Evolutionary conservation across 768 basidiomycete species (phyloP).

Genomic region (Calocera cornea): DNA sequence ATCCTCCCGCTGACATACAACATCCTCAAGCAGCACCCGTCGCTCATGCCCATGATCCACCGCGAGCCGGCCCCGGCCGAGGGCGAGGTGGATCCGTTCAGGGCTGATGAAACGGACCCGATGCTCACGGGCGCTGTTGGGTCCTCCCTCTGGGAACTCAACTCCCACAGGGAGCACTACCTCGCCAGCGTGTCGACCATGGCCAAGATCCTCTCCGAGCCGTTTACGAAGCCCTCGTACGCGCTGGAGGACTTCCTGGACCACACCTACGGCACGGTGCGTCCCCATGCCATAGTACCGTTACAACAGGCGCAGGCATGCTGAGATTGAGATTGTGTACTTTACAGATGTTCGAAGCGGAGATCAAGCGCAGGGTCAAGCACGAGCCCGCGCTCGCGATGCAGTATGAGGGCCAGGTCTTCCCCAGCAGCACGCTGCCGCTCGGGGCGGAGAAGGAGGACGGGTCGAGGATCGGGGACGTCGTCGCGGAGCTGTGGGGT

Average conservation of each 20-base stretch:
- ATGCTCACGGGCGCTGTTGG: constrained; percentile 63
- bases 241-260: constrained; percentile 92
- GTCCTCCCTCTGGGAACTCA: constrained; percentile 87
- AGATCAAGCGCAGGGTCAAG: constrained; percentile 63
- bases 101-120: constrained; percentile 53
- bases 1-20: constrained; percentile 91
- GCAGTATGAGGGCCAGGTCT: constrained; percentile 16
- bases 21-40: constrained; percentile 79
- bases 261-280: constrained; percentile 74
- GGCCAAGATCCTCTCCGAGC: constrained; percentile 71
- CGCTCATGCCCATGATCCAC: constrained; percentile 88
- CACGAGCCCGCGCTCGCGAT: constrained; percentile 49
- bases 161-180: constrained; percentile 68
- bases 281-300: too few relatives aligned
- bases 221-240: constrained; percentile 84
- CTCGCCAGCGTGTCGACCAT: constrained; percentile 77
- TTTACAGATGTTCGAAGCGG: constrained; percentile 71
- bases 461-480: constrained; percentile 8
- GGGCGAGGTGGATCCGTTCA: constrained; percentile 48
- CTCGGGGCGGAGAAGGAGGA: constrained; percentile 7
- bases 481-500: constrained; percentile 12
- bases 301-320: too few relatives aligned
- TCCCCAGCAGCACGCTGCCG: neutral
- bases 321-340: neutral
- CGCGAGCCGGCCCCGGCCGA: constrained; percentile 23